A percentile compares a stretch with the other conserved stretches of the same genome.
phyloP scores from a whole-genome alignment of 192 early-diverging fungal species.

The Umbelopsis vinacea region DNA sequence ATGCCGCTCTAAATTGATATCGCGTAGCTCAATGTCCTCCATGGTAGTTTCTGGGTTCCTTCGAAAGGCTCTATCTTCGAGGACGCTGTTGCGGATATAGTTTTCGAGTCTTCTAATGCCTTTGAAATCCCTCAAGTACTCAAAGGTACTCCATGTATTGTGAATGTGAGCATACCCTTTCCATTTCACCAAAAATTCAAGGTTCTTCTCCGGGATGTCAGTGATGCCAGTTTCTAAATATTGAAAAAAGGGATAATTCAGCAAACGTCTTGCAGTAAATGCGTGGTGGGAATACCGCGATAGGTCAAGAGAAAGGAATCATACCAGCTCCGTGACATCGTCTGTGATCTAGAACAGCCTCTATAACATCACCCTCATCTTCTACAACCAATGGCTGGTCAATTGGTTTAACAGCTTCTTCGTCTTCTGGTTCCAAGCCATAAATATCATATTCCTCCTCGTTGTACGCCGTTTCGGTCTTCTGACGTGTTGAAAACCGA shows the following conservation, averaged over 20 bases:
- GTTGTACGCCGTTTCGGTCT: constrained; percentile 43
- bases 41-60: constrained; percentile 70
- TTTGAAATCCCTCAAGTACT: constrained; percentile 70
- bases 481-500: constrained; percentile 43
- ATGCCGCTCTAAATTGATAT: constrained; percentile 83
- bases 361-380: constrained; percentile 62
- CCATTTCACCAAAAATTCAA: constrained; percentile 96
- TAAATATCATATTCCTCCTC: constrained; percentile 48
- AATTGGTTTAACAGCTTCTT: constrained; percentile 28
- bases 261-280: no score
- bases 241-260: no score
- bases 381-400: constrained; percentile 30
- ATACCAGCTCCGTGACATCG: constrained; percentile 37
- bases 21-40: constrained; percentile 89
- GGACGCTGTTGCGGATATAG: constrained; percentile 70
- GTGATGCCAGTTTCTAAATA: constrained; percentile 37
- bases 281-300: no score
- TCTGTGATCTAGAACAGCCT: constrained; percentile 58
- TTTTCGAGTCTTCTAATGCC: constrained; percentile 91
- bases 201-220: constrained; percentile 55
- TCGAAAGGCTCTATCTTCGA: constrained; percentile 61
- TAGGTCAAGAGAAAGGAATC: background rate
- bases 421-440: constrained; percentile 37
- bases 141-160: constrained; percentile 86
- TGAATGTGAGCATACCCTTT: constrained; percentile 87